Evolutionary conservation across 148 eudicot species (phyloP), one percentile per base, ranked within the genome.

Genomic region (Nyssa sinensis): DNA sequence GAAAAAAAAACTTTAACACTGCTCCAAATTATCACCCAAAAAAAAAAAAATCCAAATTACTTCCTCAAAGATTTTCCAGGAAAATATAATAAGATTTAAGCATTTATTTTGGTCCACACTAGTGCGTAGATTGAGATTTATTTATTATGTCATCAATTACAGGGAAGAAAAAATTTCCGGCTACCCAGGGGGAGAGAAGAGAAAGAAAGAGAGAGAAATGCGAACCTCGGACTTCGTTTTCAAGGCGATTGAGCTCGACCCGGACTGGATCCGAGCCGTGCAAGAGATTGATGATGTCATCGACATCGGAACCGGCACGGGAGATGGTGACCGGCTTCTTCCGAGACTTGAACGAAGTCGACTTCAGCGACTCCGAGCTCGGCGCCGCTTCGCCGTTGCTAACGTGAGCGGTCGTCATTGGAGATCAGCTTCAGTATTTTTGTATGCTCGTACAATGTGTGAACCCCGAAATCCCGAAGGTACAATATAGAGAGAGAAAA

Each of bases 231-330:
- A 90, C 74, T 75, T 90, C 86, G 75, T 95, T 95, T 71, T 95
- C 96, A 57, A 94, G 97, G 67, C 98, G 97, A 64, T 81, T 83
- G 77, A 95, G 96, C 88, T 95, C 98, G 59, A 92, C 80, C 12
- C 92, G 81, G 67, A 95, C 79, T 23, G 98, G 98, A 90, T 95
- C 97, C 11, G 98, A 95, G 21, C 97, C 98, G 73, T 95, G 98
- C 37, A 92, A 73, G 70, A 83, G 72, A 51, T 80, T 79, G 62
- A 87, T 57, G 69, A 88, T 63, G 57, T 94, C 95, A 35, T 94
- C 94, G 8, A 63, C 81, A 7, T 88, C 93, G 4, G 91, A 80
- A 53, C 85, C 86, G 16, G 80, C 83, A 53, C 90, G 73, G 31
- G 83, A 78, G 55, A 72, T 19, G 30, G 65, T 29, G 4, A 68